Percentiles rank a stretch among this genome's conserved stretches.
phyloP scores from a whole-genome alignment of 306 rosid species.

The Hippophae rhamnoides region DNA sequence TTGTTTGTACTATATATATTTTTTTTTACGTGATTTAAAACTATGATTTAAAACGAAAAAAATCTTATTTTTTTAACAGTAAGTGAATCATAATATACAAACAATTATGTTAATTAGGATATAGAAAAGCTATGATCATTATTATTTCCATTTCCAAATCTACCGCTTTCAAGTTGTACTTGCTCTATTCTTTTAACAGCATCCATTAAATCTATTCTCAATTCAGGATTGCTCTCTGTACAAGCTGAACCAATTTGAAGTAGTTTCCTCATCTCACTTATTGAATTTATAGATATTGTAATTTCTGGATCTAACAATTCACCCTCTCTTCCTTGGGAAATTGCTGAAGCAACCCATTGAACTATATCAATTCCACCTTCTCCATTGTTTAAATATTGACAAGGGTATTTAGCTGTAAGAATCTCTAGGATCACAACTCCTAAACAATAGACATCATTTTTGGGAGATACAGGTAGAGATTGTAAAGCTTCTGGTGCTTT shows the following conservation, averaged over 20 bases:
- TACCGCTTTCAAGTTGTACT: background rate
- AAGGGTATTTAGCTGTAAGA: slow-evolving; percentile 65
- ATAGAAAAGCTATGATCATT: too few species aligned
- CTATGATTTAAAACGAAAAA: too few species aligned
- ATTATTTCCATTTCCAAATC: too few species aligned
- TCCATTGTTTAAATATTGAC: slow-evolving; percentile 46
- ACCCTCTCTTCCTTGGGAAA: slow-evolving; percentile 40
- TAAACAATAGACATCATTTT: slow-evolving; percentile 60
- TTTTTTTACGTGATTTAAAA: too few species aligned
- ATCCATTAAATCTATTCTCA: slow-evolving; percentile 38
- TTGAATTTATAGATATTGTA: slow-evolving; percentile 12
- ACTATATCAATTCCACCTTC: slow-evolving; percentile 68
- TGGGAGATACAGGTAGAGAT: slow-evolving; percentile 33
- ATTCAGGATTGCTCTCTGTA: slow-evolving; percentile 34
- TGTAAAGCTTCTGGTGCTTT: slow-evolving; percentile 58
- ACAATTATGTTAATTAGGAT: too few species aligned
- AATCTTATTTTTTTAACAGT: too few species aligned
- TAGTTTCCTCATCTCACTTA: slow-evolving; percentile 42
- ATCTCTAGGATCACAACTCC: slow-evolving; percentile 73
- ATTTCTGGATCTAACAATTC: slow-evolving; percentile 69
- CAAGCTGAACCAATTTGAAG: slow-evolving; percentile 55
- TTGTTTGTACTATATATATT: too few species aligned
- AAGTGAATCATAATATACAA: too few species aligned
- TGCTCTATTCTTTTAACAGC: slow-evolving; percentile 52
- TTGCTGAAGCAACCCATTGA: slow-evolving; percentile 50